Base-by-base conservation (phyloP, 108 stramenopile genomes). In the Skeletonema grethae region DNA sequence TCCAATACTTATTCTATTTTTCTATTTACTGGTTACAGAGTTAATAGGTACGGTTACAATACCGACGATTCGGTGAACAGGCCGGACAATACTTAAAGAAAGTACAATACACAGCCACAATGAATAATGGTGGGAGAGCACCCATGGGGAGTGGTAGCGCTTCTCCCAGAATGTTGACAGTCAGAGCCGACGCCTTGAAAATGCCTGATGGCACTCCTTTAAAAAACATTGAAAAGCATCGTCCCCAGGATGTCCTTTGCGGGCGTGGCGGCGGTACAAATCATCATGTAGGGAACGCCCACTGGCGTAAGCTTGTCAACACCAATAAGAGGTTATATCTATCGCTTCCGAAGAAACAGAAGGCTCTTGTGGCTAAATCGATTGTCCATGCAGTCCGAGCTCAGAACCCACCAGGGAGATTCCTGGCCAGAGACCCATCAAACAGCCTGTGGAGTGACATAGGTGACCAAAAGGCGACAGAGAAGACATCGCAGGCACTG, bases 281-380 rank as follows among this genome's bases (percentile, higher is more conserved):
- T 48, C 82, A 85, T 25, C 85, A 85, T 65, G 35, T 57, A 29
- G 85, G 85, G 0, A 86, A 86, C 57, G 48, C n/a, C 25, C 85
- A 91, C 74, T 91, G 90, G 90, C 74, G 87, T 28, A 73, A 74
- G 69, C 70, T 91, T 50, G 90, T 91, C 9, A 82, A 83, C 5
- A 75, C 90, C 41, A 91, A 91, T 80, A 91, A 91, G 66, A 80
- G 87, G 32, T 68, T 91, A 15, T 91, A 91, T 61, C 53, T 91
- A 29, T 72, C 83, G 9, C 77, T 91, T 4, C 90, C 90, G 65
- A 91, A 88, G 57, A 84, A 80, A 34, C 90, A 91, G 67, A 91
- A 91, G 61, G 80, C 81, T 79, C 72, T 91, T 28, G 71, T 91
- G n/a, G 82, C 84, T 12, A 63, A 75, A 63, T 84, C 82, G 31